These are phyloP conservation scores for Sisymbrium irio DNA, from an alignment of 345 rosid genomes.

Conservation along the genomic window DNA sequence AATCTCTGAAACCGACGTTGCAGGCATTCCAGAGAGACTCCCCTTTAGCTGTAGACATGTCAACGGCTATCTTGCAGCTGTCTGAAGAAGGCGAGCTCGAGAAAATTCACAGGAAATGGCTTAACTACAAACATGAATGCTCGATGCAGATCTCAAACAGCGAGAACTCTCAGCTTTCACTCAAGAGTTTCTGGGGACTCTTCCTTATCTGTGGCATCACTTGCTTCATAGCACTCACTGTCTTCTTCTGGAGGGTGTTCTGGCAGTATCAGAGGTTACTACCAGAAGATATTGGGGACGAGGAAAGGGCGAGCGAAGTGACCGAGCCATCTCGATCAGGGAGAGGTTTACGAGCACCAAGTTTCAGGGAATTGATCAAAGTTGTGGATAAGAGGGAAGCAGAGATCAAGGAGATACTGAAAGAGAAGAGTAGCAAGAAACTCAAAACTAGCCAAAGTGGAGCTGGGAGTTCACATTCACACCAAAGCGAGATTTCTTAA, in stretches of 20 bases:
- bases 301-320: constrained; percentile 42
- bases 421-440: constrained; percentile 47
- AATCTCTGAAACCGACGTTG: constrained; percentile 1
- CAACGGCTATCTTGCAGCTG: constrained; percentile 85
- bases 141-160: constrained; percentile 38
- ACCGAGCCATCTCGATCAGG: constrained; percentile 50
- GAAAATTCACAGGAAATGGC: constrained; percentile 84
- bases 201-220: constrained; percentile 85
- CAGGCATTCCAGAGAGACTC: constrained; percentile 98
- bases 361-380: constrained; percentile 50
- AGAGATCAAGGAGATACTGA: constrained; percentile 56
- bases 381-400: constrained; percentile 64
- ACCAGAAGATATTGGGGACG: constrained; percentile 39
- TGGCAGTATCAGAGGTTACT: constrained; percentile 61
- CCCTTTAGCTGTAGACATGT: constrained; percentile 84
- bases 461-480: constrained; percentile 39
- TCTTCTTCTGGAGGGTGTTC: constrained; percentile 58
- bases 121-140: constrained; percentile 49
- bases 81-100: constrained; percentile 92
- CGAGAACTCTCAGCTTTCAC: constrained; percentile 57
- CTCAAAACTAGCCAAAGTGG: constrained; percentile 39
- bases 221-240: constrained; percentile 54
- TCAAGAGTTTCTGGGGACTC: constrained; percentile 91
- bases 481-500: constrained; percentile 13
- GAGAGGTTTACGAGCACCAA: constrained; percentile 40